Evolutionary conservation across 1,284 basidiomycete species (phyloP).

Genomic region (Sporisorium graminicola): DNA sequence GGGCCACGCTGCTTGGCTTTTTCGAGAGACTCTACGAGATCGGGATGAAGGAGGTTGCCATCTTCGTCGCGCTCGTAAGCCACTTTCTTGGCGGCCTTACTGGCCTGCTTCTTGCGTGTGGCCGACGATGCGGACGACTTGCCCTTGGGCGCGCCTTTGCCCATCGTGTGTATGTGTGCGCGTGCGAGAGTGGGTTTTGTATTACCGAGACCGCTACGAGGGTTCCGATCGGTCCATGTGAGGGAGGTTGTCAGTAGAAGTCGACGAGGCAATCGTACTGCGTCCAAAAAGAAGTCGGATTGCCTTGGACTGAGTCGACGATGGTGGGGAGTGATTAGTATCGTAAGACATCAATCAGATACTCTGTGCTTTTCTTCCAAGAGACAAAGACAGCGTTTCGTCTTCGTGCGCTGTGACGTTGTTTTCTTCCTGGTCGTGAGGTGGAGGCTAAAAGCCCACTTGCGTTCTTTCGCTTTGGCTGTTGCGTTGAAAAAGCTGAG

Average conservation of each 20-base stretch:
- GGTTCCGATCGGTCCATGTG: not conserved
- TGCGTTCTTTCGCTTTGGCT: not conserved
- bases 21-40: conserved; percentile 31
- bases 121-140: conserved; percentile 68
- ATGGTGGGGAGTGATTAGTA: not conserved
- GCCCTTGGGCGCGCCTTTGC: conserved; percentile 50
- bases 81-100: conserved; percentile 58
- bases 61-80: conserved; percentile 53
- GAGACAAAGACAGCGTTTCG: too few species aligned
- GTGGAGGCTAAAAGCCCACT: conserved; percentile 24
- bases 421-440: conserved; percentile 1
- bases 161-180: conserved; percentile 17
- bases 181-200: not conserved
- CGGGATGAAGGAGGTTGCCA: conserved; percentile 37
- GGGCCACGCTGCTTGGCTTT: conserved; percentile 33
- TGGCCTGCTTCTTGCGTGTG: conserved; percentile 68
- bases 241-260: not conserved
- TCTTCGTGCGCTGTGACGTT: not conserved
- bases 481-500: conserved; percentile 20
- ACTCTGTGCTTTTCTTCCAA: too few species aligned
- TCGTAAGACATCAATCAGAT: too few species aligned
- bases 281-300: not conserved
- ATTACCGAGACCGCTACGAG: not conserved
- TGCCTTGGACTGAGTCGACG: not conserved
- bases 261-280: not conserved